Evolutionary conservation across 345 rosid genomes (phyloP).

Genomic region (Lagerstroemia speciosa): DNA sequence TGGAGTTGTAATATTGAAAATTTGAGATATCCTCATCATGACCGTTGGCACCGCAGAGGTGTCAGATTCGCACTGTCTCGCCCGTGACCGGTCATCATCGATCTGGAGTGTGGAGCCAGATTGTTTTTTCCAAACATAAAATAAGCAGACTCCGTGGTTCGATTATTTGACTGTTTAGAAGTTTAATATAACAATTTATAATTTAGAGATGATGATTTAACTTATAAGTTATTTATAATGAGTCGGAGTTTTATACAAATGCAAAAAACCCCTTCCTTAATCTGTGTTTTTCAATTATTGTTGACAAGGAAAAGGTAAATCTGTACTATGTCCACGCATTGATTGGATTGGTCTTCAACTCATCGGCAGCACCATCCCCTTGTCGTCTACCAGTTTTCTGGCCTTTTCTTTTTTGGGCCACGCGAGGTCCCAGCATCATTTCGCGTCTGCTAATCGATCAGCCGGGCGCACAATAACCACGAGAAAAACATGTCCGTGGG

Average conservation of each 20-base stretch:
- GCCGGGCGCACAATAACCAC: background rate
- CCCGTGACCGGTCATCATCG: background rate
- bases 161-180: too few relatives aligned
- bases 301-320: too few relatives aligned
- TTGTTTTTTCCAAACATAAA: too few relatives aligned
- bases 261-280: too few relatives aligned
- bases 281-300: too few relatives aligned
- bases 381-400: background rate
- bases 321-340: too few relatives aligned
- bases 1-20: background rate
- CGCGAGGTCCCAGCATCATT: background rate
- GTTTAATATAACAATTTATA: too few relatives aligned
- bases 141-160: too few relatives aligned
- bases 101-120: too few relatives aligned
- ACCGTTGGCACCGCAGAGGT: background rate
- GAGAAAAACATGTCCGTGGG: background rate
- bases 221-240: too few relatives aligned
- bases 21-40: background rate
- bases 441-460: background rate
- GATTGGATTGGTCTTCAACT: background rate
- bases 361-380: background rate
- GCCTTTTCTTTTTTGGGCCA: background rate
- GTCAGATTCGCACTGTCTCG: background rate
- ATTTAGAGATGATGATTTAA: too few relatives aligned
- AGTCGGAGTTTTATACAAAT: too few relatives aligned